A percentile compares a stretch with the other conserved stretches of the same genome.
Evolutionary conservation across 352 stramenopile genomes (phyloP).

Genomic region (Plasmopara viticola): DNA sequence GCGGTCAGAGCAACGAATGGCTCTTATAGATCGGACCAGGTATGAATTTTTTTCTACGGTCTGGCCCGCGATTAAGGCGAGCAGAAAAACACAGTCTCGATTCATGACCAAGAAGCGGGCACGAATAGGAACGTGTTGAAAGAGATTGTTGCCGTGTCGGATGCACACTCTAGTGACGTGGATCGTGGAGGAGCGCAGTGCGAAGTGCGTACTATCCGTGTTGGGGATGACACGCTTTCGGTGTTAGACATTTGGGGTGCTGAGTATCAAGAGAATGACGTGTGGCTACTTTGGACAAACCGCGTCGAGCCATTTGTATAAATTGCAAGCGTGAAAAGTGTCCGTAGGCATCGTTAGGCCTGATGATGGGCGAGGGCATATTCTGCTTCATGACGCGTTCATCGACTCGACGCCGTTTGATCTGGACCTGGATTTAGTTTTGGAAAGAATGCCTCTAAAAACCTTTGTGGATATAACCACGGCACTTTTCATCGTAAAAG

Average conservation of each 20-base stretch:
- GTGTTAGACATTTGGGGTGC: constrained; percentile 99
- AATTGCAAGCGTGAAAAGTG: constrained; percentile 98
- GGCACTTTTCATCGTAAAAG: constrained; percentile 37
- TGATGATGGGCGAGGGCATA: constrained; percentile 93
- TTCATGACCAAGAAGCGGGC: constrained; percentile 99
- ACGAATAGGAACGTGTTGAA: constrained; percentile 99
- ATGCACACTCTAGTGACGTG: constrained; percentile 82
- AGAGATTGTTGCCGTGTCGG: constrained; percentile 94
- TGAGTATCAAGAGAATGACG: constrained; percentile 99
- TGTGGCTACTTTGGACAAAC: constrained; percentile 89
- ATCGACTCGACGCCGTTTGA: constrained; percentile 94
- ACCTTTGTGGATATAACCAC: constrained; percentile 91
- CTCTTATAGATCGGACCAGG: constrained; percentile 96
- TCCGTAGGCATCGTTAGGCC: constrained; percentile 92
- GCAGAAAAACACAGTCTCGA: constrained; percentile 97
- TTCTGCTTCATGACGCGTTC: constrained; percentile 94
- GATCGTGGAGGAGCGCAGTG: constrained; percentile 84
- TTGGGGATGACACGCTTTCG: constrained; percentile 97
- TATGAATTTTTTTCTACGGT: constrained; percentile 97
- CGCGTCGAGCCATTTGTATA: constrained; percentile 89
- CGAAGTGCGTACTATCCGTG: constrained; percentile 94
- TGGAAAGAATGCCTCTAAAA: constrained; percentile 99
- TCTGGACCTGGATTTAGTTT: constrained; percentile 95
- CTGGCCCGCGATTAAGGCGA: constrained; percentile 96
- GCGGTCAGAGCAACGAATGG: constrained; percentile 30